Evolutionary conservation across 2,329 filamentous ascomycete species (phyloP), one percentile per base, ranked within the genome.

Genomic region (Apiospora rasikravindrae): DNA sequence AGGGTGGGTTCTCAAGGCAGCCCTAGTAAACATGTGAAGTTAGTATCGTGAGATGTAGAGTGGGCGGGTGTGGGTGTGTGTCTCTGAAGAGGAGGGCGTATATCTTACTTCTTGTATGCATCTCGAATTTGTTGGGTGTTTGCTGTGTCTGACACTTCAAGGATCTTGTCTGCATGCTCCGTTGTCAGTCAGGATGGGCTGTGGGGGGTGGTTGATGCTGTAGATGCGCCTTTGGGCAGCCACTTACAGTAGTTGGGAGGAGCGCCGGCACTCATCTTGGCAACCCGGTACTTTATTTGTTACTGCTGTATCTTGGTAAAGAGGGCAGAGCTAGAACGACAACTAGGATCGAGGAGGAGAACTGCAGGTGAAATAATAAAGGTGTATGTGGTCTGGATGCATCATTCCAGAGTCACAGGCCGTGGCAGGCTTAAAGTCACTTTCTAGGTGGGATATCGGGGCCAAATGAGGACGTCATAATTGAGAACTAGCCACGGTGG

Each of bases 1-100:
- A 1, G 96, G 96, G 82, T 98, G 96, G 75, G 94, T 95, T 83
- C 96, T 97, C 66, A 98, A 87, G 6, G 96, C 96, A 78, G 94
- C 93, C 80, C 93, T 95, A 79, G 47, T 64, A 11, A 11, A 40
- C 33, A 29, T 40, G 57, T n/a, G 33, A 64, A 13, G 22, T 64
- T 64, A 64, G 57, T 6, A 64, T 64, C 29, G 57, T n/a, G 29
- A n/a, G 29, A n/a, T 64, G 33, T 42, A 19, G 40, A 2, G 14
- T 51, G 68, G 79, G 74, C 79, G 76, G 71, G 33, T 10, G 4
- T 22, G 37, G 26, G 22, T 19, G 26, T 13, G 11, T 29, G 26
- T 53, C 71, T 22, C 53, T 47, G 49, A 64, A 45, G 19, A 11
- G 26, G 7, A 49, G 26, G 5, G 49, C 4, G 6, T 66, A 44